Base-by-base conservation (phyloP, 1,284 basidiomycete genomes). In the Tilletia horrida region DNA sequence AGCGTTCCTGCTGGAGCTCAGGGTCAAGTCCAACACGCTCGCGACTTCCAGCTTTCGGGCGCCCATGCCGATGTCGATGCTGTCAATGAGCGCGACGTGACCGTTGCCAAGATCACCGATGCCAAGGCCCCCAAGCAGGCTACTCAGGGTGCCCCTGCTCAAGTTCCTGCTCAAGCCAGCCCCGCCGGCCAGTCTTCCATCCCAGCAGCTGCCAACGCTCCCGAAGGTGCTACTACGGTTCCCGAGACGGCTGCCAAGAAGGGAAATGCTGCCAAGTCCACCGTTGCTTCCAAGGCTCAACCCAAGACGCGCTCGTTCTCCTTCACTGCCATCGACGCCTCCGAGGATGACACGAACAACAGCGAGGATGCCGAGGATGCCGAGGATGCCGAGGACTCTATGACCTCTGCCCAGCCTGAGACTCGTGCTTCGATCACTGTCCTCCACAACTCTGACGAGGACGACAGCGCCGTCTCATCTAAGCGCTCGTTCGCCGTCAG, bases 341-440 rank as follows among this genome's bases (percentile, higher is more conserved):
- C 50, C 50, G 50, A 52, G 50, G 27, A 52, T 25, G 50, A 52
- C 23, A 27, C 50, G 7, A 40, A 40, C 35, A 40, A 11, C n/a
- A n/a, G n/a, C n/a, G n/a, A n/a, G n/a, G n/a, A n/a, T n/a, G n/a
- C n/a, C n/a, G n/a, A n/a, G n/a, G 47, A 48, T 23, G 47, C 18
- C 50, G 50, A 52, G 18, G 45, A 48, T 48, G 45, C 16, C 23
- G 21, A 21, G 21, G 21, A 21, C 27, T 23, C 50, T 27, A 6
- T 7, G 21, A 8, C n/a, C 7, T 52, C 50, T 6, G 6, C 50
- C 23, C n/a, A 52, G 50, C n/a, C 50, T 27, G 4, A 52, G 50
- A 21, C 50, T 52, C 50, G 50, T 52, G 50, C 50, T 21, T 21
- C 23, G 50, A 25, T 52, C 50, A 25, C 50, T 52, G n/a, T 52